Conservation (phyloP, 768 basidiomycete species). For the Calocybe cyanea region DNA sequence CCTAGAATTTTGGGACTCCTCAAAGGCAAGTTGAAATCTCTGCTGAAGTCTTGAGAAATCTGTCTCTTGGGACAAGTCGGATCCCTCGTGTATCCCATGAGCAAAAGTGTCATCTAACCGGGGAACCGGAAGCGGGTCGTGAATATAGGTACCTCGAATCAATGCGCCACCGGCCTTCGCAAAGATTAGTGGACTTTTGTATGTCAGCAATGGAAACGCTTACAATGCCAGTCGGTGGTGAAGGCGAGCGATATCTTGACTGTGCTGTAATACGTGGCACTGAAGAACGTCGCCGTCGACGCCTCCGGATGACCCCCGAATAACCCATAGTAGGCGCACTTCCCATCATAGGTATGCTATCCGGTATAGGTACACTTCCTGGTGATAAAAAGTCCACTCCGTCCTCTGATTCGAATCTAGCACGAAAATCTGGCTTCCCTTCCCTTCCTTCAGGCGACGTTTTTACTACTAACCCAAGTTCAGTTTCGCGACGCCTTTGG, state of each 20-base stretch:
- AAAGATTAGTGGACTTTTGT: not conserved
- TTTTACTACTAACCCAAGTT: not conserved
- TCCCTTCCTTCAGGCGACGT: too few species aligned
- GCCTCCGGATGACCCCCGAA: too few species aligned
- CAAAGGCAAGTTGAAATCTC: conserved; percentile 1
- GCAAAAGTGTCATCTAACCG: not conserved
- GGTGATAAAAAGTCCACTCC: too few species aligned
- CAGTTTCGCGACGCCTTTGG: conserved; percentile 1
- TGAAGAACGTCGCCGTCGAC: too few species aligned
- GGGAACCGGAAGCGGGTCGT: conserved; percentile 2
- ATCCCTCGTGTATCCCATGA: too few species aligned
- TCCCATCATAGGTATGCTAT: too few species aligned
- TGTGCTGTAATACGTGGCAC: too few species aligned
- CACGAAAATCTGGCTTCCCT: not conserved
- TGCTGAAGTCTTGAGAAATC: not conserved
- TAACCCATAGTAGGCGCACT: too few species aligned
- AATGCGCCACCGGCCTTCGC: not conserved
- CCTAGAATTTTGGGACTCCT: conserved; percentile 2
- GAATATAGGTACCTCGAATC: not conserved
- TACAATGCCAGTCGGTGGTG: conserved; percentile 6
- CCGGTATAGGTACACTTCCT: too few species aligned
- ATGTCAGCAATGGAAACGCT: not conserved
- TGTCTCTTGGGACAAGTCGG: not conserved
- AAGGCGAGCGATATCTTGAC: too few species aligned
- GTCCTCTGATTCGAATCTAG: too few species aligned